Percentiles rank a stretch among this genome's conserved stretches.
Evolutionary conservation across 768 basidiomycete genomes (phyloP).

Genomic region (Lentinula boryana): DNA sequence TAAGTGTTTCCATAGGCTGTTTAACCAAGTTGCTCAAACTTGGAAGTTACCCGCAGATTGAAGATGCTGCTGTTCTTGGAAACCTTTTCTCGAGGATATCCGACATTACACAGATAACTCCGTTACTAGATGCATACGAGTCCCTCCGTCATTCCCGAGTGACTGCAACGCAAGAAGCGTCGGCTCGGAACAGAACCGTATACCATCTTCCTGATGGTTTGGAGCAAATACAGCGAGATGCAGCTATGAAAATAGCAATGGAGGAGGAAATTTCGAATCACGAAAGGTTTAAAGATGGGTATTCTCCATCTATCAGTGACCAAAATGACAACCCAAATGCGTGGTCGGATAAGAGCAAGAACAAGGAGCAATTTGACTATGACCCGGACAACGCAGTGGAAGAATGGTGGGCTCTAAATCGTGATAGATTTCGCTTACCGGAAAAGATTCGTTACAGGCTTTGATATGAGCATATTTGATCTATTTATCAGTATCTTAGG

Average conservation of each 20-base stretch:
- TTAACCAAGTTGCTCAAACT: neutral
- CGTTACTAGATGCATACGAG: conserved; percentile 47
- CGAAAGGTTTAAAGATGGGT: conserved; percentile 1
- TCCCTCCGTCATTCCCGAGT: conserved; percentile 44
- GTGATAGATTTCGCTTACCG: neutral
- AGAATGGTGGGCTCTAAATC: conserved; percentile 35
- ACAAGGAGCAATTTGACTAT: conserved; percentile 39
- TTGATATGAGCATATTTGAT: too few relatives aligned
- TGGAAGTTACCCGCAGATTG: conserved; percentile 14
- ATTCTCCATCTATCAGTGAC: neutral
- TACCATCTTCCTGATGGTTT: conserved; percentile 55
- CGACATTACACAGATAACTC: conserved; percentile 17
- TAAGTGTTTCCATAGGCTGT: conserved; percentile 12
- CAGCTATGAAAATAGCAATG: conserved; percentile 46
- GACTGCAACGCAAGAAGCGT: conserved; percentile 39
- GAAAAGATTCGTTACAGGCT: too few relatives aligned
- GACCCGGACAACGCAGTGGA: conserved; percentile 48
- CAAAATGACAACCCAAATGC: conserved; percentile 36
- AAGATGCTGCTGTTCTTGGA: conserved; percentile 29
- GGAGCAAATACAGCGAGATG: conserved; percentile 44
- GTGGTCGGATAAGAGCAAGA: conserved; percentile 55
- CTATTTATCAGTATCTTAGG: too few relatives aligned
- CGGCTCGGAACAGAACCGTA: conserved; percentile 43
- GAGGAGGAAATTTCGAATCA: conserved; percentile 23
- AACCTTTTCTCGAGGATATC: conserved; percentile 10